Evolutionary conservation across 257 asterid genomes (phyloP).

Genomic region (Penstemon barbatus): DNA sequence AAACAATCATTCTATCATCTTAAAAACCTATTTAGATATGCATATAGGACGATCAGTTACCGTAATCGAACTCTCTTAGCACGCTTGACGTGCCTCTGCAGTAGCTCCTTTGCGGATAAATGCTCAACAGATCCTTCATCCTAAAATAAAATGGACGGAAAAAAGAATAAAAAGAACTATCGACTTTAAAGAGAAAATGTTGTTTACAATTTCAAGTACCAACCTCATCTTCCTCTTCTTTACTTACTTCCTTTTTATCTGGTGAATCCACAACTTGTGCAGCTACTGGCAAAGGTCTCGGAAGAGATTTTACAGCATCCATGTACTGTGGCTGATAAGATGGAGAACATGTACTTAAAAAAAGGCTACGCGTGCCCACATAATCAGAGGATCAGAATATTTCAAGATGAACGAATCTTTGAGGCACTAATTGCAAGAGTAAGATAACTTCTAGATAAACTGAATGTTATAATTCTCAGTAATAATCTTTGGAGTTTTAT

Average conservation of each 20-base stretch:
- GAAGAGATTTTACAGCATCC: conserved; percentile 72
- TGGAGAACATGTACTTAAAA: neutral
- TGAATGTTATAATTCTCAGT: too few relatives aligned
- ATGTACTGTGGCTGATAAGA: conserved; percentile 56
- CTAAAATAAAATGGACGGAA: conserved; percentile 45
- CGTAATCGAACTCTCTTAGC: conserved; percentile 85
- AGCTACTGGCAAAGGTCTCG: conserved; percentile 76
- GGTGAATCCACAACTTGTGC: conserved; percentile 51
- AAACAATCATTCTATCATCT: too few relatives aligned
- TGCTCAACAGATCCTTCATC: conserved; percentile 60
- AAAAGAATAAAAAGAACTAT: conserved; percentile 8
- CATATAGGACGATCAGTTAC: conserved; percentile 38
- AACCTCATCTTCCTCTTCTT: conserved; percentile 77
- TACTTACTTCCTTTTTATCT: conserved; percentile 41
- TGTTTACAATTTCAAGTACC: conserved; percentile 30
- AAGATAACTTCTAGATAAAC: neutral
- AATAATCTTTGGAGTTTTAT: too few relatives aligned
- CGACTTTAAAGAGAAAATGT: conserved; percentile 18
- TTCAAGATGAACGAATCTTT: neutral
- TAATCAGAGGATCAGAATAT: neutral
- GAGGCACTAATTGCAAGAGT: neutral
- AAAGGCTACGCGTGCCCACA: too few relatives aligned
- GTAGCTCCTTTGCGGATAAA: conserved; percentile 63
- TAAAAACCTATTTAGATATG: too few relatives aligned
- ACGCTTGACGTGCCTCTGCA: conserved; percentile 78